Evolutionary conservation across 805 yeast genomes (phyloP), one percentile per base, ranked within the genome.

Genomic region (Kuraishia cidri): DNA sequence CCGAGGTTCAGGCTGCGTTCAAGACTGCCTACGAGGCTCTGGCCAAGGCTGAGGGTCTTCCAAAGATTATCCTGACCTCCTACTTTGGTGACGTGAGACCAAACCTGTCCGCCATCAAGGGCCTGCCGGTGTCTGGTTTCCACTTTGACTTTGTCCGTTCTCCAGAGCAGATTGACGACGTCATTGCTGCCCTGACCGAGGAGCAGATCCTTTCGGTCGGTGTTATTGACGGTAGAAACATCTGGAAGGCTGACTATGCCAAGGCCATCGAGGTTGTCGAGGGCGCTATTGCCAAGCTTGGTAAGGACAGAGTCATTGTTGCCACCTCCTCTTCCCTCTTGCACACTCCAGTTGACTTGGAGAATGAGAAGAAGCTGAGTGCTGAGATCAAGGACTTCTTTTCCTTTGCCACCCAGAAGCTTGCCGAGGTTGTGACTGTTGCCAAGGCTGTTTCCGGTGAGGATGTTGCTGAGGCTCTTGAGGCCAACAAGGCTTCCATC

Each of bases 41-140:
- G 38, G 75, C 79, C 47, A 66, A 75, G 52, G 65, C 70, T 59
- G 75, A 69, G 51, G 73, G 75, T 46, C 60, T 79, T 51, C 95
- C 95, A 63, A 78, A 82, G 63, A 64, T 92, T 49, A 66, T 80
- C 50, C 63, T 92, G 55, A 74, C 97, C 57, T 69, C 97, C 53
- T 92, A 92, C 79, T 92, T 92, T 62, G 98, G 98, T 73, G 95
- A 94, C 56, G 96, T 85, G 53, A 81, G 87, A 69, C 97, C 97
- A 69, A 92, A 92, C 84, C 68, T 88, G 59, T 69, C 66, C 46
- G 88, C 96, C 50, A 72, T 92, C 67, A 77, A 81, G 72, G 79
- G 74, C 48, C 76, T 92, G 60, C 94, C 96, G 54, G 95, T 92
- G 50, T 69, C 88, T 47, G 96, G 94, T 64, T 74, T 80, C 83